Percentiles rank a stretch among this genome's conserved stretches.
Conservation (phyloP, 2,329 filamentous ascomycete genomes). For the Talaromyces piceae region DNA sequence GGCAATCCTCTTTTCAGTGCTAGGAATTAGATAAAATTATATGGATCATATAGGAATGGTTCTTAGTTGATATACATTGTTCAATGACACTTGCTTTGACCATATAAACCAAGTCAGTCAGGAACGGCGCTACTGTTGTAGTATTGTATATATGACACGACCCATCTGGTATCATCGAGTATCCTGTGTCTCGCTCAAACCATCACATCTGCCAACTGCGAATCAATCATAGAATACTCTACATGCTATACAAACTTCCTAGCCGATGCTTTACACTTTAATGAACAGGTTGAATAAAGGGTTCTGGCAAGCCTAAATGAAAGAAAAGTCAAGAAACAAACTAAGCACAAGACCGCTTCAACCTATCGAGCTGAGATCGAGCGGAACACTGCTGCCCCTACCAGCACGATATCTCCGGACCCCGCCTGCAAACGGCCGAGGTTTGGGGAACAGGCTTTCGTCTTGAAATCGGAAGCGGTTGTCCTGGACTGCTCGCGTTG, state of each 20-base stretch:
- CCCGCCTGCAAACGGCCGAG: conserved; percentile 69
- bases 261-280: neutral
- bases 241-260: neutral
- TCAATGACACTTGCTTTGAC: too few relatives aligned
- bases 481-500: conserved; percentile 59
- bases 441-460: conserved; percentile 75
- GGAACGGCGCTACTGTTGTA: neutral
- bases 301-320: neutral
- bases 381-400: conserved; percentile 83
- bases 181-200: too few relatives aligned
- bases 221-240: neutral
- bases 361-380: conserved; percentile 58
- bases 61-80: too few relatives aligned
- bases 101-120: neutral
- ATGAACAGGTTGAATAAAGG: neutral
- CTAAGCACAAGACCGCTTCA: conserved; percentile 14
- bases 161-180: neutral
- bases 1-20: neutral
- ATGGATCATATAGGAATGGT: too few relatives aligned
- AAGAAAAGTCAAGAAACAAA: neutral
- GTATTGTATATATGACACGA: neutral
- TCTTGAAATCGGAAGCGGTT: conserved; percentile 78
- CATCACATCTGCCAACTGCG: neutral
- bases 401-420: conserved; percentile 79
- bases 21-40: neutral